Evolutionary conservation across 2,329 filamentous ascomycete species (phyloP), one percentile per base, ranked within the genome.

Genomic region (Helicocarpus griseus): DNA sequence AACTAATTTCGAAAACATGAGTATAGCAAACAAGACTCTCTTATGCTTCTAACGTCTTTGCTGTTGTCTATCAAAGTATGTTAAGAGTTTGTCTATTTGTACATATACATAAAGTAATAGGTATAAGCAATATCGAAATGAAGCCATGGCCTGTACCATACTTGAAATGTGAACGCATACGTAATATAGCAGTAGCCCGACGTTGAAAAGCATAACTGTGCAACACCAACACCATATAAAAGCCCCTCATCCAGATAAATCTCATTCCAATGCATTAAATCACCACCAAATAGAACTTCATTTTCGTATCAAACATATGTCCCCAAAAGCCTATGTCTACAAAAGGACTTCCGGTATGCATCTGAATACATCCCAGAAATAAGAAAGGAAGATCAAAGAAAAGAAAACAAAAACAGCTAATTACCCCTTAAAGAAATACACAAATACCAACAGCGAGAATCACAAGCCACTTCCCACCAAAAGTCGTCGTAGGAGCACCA

Each of bases 361-460:
- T n/a, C n/a, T n/a, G n/a, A n/a, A n/a, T n/a, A n/a, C n/a, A n/a
- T 31, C 3, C 13, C 29, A 8, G 29, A 31, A 31, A 13, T 31
- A 13, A 2, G 13, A 31, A 13, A 8, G 7, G 3, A 8, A 31
- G n/a, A 24, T 41, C 2, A 19, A 4, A 48, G 13, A 48, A 26
- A 22, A 3, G 29, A 36, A 28, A 47, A 47, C 6, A 24, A 28
- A 31, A 33, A 33, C 26, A 33, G 35, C 8, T 24, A 48, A 26
- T 48, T 39, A 49, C n/a, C 39, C 13, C 5, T 21, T 6, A 7
- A 49, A 29, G 19, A 48, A 49, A 17, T n/a, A 26, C 51, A 46
- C 22, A 49, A 14, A 31, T 24, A 29, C 36, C 47, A 22, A 50
- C 8, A 17, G n/a, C 40, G 14, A 36, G 11, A 4, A 29, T 36